These are phyloP conservation scores for Biscogniauxia mediterranea DNA, from an alignment of 2,329 filamentous ascomycete genomes.

Conservation along the genomic window DNA sequence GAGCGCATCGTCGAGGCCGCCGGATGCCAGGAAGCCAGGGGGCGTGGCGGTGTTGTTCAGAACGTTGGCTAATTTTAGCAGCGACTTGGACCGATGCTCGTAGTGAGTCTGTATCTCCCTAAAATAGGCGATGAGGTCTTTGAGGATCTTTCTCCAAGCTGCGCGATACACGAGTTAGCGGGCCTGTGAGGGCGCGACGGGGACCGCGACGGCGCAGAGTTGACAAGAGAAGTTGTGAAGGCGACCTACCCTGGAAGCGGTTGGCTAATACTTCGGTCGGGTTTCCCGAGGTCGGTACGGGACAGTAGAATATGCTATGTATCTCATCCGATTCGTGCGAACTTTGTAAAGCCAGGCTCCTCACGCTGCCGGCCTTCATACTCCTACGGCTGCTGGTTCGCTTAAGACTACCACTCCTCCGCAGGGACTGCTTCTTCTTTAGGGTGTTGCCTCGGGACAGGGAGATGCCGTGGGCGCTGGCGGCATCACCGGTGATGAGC, in stretches of 20 bases:
- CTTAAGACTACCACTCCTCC: slow-evolving; percentile 70
- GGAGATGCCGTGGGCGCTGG: slow-evolving; percentile 33
- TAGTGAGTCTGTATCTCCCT: slow-evolving; percentile 88
- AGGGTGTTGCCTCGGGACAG: slow-evolving; percentile 66
- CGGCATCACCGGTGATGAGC: slow-evolving; percentile 43
- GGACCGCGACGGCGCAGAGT: not conserved
- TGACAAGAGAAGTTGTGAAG: not conserved
- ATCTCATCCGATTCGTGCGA: slow-evolving; percentile 65
- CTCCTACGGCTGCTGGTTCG: slow-evolving; percentile 79
- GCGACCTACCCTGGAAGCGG: slow-evolving; percentile 76
- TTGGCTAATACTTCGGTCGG: slow-evolving; percentile 86
- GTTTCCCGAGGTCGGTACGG: slow-evolving; percentile 81
- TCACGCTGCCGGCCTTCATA: slow-evolving; percentile 81
- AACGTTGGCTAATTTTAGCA: slow-evolving; percentile 79
- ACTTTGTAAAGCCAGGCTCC: slow-evolving; percentile 72
- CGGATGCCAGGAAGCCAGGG: slow-evolving; percentile 71
- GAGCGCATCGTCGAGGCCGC: slow-evolving; percentile 84
- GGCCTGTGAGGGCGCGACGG: not conserved
- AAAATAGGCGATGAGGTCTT: slow-evolving; percentile 92
- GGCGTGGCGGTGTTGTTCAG: slow-evolving; percentile 78
- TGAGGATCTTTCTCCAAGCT: slow-evolving; percentile 95
- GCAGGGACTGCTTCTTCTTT: slow-evolving; percentile 83
- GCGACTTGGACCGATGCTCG: slow-evolving; percentile 77
- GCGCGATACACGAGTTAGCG: slow-evolving; percentile 11
- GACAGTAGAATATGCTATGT: slow-evolving; percentile 85